Base-by-base conservation (phyloP, 164 flowering plant genomes). In the grape (Vitis vinifera) region DNA sequence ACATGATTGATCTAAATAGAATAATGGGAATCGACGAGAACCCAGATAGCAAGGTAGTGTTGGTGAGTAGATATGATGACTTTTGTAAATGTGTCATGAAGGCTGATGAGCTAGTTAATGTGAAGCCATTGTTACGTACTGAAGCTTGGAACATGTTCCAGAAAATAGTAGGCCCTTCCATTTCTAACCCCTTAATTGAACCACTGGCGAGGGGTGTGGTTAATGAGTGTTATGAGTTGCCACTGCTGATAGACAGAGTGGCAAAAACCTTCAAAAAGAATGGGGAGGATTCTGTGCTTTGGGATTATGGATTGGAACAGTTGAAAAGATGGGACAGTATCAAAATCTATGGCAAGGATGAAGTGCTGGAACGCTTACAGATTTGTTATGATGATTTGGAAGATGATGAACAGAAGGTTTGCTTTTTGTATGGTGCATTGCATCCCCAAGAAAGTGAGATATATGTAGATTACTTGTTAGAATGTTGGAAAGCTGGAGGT, bases 401-500 rank as follows among this genome's bases (percentile, higher is more conserved):
- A 31, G 55, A 68, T 30, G 63, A 3, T 7, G 44, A 12, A 5
- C 37, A 31, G 37, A 70, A 64, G 72, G 10, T n/a, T 6, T 72
- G 76, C 52, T 70, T 79, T 51, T 49, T 75, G 2, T 76, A 73
- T 55, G 61, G 77, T 14, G 77, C 77, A 13, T 31, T 76, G 47
- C 73, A 57, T 67, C 82, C 79, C 0, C 75, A 73, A 53, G 82
- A 73, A 15, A 5, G 51, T 19, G 63, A 70, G 2, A 60, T 76
- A 9, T n/a, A 56, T 2, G 51, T 4, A 10, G 66, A 56, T 30
- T 44, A 68, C 49, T 56, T 76, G 66, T 8, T 79, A 13, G 75
- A 62, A 47, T 73, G 71, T 31, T 75, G 83, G 78, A 66, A 14
- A 17, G 71, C 69, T 7, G 83, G 77, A 23, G 64, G 71, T 7